Base-by-base conservation (phyloP, 2,329 filamentous ascomycete genomes). In the Aspergillus melleus region DNA sequence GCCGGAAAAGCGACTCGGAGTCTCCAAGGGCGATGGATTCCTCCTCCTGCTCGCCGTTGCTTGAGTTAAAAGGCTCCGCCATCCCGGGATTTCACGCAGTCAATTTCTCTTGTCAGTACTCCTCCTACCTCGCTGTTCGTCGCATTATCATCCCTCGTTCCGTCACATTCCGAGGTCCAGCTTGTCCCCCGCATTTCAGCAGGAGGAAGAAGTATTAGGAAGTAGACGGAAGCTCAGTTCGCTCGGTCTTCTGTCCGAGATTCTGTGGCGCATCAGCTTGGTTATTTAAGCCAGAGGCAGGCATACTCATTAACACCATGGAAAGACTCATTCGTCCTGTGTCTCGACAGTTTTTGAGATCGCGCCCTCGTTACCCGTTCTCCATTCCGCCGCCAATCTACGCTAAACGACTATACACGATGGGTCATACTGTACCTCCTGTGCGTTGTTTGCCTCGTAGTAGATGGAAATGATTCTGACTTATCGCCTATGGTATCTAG, bases 351-450 rank as follows among this genome's bases (percentile, higher is more conserved):
- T 66, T 79, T 19, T 63, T 74, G 52, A 70, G 72, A 64, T 66
- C 74, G 47, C 68, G 68, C 49, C 64, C 70, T 39, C 69, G 71
- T 64, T 77, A 76, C 62, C 73, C 73, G 46, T 77, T 71, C 58
- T 58, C 68, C 12, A 67, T 77, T 57, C 76, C 74, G 52, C 61
- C 68, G 6, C 61, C 67, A 9, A 66, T 70, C 51, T 68, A 68
- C 61, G 64, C 70, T n/a, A 72, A 71, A 64, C 70, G 76, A 66
- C 67, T 77, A 59, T 79, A 77, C 72, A 74, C 73, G 26, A 78
- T 79, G 74, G 69, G 71, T 61, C 71, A 79, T 64, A 75, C 66
- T 54, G 70, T 77, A 19, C 78, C 78, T 64, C 68, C 71, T 61
- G 78, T 80, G 61, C 61, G 73, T 67, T 44, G 5, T 29, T 42